Evolutionary conservation across 164 flowering plant species (phyloP), one percentile per base, ranked within the genome.

Genomic region (Umbellularia californica): DNA sequence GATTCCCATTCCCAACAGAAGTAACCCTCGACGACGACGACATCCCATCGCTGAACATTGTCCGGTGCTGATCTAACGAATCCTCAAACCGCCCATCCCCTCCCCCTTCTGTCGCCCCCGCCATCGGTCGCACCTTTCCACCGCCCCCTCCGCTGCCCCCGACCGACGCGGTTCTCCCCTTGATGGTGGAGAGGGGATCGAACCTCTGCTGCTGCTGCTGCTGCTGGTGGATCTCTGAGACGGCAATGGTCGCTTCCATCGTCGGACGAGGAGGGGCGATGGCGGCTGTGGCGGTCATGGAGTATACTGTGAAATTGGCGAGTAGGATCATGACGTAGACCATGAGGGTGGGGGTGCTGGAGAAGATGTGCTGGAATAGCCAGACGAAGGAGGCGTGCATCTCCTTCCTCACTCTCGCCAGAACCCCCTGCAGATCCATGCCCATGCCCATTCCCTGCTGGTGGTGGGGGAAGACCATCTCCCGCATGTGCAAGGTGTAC

Each of bases 371-470:
- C 70, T 92, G 92, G 68, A 95, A 95, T 27, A 95, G 76, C 99
- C 99, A 95, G 11, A 93, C 98, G 65, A 95, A 95, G 0, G 99
- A 93, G 1, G 91, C 94, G 68, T 93, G 83, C 82, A 93, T 85
- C 70, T 95, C 99, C 14, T 68, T 81, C 77, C 90, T 93, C 0
- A 93, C 98, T 5, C 92, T 80, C 11, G 19, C 85, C 9, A 93
- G 77, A 75, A 90, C 83, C 63, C 86, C 93, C 52, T 90, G 90
- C 15, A 93, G 71, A 78, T 95, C 97, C 66, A 33, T 33, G 7
- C 9, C 9, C 41, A 30, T 30, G 35, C 35, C 35, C 35, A 30
- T 30, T 5, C 86, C 93, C 50, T 90, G 90, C 15, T 92, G 71
- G 77, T 95, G 97, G 65, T 90, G 90, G 77, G 79, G 88, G 73